A percentile compares a stretch with the other conserved stretches of the same genome.
Evolutionary conservation across 331 rosid genomes (phyloP).

Genomic region (Telfairia occidentalis): DNA sequence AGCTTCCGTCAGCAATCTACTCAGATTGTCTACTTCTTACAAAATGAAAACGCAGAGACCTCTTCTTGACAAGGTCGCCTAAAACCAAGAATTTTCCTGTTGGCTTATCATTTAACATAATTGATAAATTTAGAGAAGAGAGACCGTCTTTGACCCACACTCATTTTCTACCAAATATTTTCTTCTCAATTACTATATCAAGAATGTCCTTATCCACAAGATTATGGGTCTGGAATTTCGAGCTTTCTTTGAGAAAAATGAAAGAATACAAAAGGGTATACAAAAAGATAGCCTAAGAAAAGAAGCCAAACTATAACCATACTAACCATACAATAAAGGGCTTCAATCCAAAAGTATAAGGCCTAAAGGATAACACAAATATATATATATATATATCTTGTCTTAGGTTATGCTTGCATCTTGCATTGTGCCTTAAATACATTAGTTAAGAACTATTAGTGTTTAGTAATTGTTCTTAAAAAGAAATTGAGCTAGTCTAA

Average conservation of each 20-base stretch:
- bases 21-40: too few relatives aligned
- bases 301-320: not conserved
- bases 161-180: not conserved
- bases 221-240: not conserved
- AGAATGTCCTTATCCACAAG: not conserved
- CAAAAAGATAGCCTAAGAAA: not conserved
- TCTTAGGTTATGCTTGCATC: not conserved
- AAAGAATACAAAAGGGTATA: not conserved
- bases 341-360: not conserved
- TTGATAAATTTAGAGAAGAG: not conserved
- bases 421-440: not conserved
- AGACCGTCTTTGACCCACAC: not conserved
- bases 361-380: not conserved
- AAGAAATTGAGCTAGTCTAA: not conserved
- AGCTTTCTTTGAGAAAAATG: not conserved
- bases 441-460: not conserved
- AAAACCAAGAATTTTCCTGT: too few relatives aligned
- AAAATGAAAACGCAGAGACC: too few relatives aligned
- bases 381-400: not conserved
- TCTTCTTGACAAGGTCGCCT: not conserved
- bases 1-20: not conserved
- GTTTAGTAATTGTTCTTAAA: not conserved
- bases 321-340: not conserved
- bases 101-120: not conserved
- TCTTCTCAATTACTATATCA: too few relatives aligned